These are phyloP conservation scores for Xanthoceras sorbifolium DNA, from an alignment of 345 rosid species.

Conservation along the genomic window DNA sequence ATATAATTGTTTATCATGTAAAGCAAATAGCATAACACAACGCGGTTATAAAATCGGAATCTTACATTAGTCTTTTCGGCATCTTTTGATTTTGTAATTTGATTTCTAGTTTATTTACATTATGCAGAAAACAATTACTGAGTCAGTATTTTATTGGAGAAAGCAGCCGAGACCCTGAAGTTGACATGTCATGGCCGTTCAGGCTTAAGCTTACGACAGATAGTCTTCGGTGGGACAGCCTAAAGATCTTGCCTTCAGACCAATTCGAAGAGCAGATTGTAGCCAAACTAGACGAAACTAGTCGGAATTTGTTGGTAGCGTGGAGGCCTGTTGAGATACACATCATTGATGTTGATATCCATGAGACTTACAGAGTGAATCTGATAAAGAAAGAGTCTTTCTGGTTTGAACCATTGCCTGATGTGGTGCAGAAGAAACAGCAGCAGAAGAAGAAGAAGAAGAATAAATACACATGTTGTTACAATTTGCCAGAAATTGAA, in stretches of 20 bases:
- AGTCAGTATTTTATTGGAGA: neutral
- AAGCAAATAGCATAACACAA: neutral
- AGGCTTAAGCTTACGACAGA: constrained; percentile 30
- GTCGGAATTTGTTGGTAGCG: constrained; percentile 8
- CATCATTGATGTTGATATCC: constrained; percentile 25
- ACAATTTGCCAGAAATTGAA: neutral
- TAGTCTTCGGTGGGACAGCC: constrained; percentile 38
- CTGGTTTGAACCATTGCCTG: constrained; percentile 43
- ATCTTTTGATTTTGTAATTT: neutral
- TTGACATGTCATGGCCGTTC: constrained; percentile 27
- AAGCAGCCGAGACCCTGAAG: neutral
- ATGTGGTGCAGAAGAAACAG: constrained; percentile 9
- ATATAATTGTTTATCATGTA: neutral
- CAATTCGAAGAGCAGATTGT: constrained; percentile 30
- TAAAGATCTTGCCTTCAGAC: constrained; percentile 30
- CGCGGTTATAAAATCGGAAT: neutral
- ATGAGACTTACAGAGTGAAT: constrained; percentile 23
- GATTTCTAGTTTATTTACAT: neutral
- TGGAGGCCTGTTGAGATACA: constrained; percentile 23
- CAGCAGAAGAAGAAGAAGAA: neutral
- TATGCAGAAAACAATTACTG: neutral
- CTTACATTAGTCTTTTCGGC: neutral
- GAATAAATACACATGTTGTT: neutral
- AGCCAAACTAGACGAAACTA: constrained; percentile 17
- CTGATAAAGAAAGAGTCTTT: constrained; percentile 35